These are phyloP conservation scores for Podospora fimiseda DNA, from an alignment of 495 filamentous ascomycete genomes.

Conservation along the genomic window DNA sequence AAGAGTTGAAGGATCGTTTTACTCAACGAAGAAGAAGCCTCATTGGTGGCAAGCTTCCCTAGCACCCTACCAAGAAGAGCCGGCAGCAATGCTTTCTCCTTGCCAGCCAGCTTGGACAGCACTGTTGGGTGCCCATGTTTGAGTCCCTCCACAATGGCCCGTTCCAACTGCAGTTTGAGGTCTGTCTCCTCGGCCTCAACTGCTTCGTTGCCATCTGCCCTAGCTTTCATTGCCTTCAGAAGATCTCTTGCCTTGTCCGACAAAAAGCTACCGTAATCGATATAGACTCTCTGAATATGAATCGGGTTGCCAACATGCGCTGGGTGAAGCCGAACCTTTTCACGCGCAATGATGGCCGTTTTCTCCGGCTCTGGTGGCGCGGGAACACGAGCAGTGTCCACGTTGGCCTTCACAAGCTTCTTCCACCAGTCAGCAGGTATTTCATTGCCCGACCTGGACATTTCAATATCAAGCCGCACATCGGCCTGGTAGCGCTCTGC, in stretches of 20 bases:
- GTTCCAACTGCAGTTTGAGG: conserved; percentile 15
- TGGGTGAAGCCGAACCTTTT: conserved; percentile 20
- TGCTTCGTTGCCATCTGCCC: too few species aligned
- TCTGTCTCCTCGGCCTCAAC: conserved; percentile 10
- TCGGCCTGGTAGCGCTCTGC: conserved; percentile 22
- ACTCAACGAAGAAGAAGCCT: conserved; percentile 57
- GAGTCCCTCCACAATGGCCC: conserved; percentile 15
- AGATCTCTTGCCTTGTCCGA: conserved; percentile 7
- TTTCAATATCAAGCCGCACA: conserved; percentile 21
- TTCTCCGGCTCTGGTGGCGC: conserved; percentile 16
- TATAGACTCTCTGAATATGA: background rate
- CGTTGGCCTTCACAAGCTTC: conserved; percentile 9
- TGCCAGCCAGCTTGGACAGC: conserved; percentile 48
- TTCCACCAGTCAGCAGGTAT: conserved; percentile 24
- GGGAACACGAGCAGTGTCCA: conserved; percentile 6
- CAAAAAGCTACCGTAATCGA: conserved; percentile 12
- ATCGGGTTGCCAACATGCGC: conserved; percentile 12
- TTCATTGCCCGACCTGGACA: conserved; percentile 15
- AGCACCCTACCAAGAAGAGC: conserved; percentile 56
- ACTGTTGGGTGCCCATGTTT: conserved; percentile 8
- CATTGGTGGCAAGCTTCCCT: conserved; percentile 56
- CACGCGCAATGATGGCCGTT: conserved; percentile 13
- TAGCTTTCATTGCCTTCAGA: conserved; percentile 4
- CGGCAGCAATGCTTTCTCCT: conserved; percentile 28
- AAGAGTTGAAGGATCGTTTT: conserved; percentile 62